phyloP scores from a whole-genome alignment of 495 filamentous ascomycete species.

The Eremomyces bilateralis region DNA sequence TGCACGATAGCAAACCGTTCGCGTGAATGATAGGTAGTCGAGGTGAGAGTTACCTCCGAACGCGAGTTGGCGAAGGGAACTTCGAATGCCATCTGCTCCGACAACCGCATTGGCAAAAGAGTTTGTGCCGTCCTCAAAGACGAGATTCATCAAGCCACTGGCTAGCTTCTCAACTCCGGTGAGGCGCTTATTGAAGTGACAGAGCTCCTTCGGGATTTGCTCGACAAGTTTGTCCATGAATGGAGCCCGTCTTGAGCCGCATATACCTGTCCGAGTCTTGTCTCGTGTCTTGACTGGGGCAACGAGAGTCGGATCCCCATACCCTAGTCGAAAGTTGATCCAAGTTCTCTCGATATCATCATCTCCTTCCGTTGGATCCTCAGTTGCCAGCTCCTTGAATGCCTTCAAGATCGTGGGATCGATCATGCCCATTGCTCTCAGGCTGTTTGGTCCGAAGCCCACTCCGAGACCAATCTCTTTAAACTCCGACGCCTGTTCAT shows the following conservation, averaged over 20 bases:
- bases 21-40: neutral
- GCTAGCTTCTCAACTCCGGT: neutral
- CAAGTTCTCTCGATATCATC: neutral
- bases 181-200: neutral
- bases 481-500: conserved; percentile 1
- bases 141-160: neutral
- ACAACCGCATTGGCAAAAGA: neutral
- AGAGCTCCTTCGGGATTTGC: neutral
- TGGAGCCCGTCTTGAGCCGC: neutral
- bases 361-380: neutral
- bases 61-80: neutral
- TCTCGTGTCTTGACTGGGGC: neutral
- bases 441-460: conserved; percentile 2
- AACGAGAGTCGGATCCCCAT: neutral
- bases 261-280: neutral
- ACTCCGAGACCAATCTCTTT: conserved; percentile 3
- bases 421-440: conserved; percentile 1
- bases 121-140: conserved; percentile 3
- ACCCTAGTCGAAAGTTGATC: neutral
- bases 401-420: neutral
- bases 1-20: neutral
- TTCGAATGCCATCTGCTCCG: conserved; percentile 3
- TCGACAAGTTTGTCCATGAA: neutral
- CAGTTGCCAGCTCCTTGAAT: conserved; percentile 1
- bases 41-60: neutral